Percentiles rank a stretch among this genome's conserved stretches.
Evolutionary conservation across 768 basidiomycete genomes (phyloP).

Genomic region (Termitomyces eurrhizus): DNA sequence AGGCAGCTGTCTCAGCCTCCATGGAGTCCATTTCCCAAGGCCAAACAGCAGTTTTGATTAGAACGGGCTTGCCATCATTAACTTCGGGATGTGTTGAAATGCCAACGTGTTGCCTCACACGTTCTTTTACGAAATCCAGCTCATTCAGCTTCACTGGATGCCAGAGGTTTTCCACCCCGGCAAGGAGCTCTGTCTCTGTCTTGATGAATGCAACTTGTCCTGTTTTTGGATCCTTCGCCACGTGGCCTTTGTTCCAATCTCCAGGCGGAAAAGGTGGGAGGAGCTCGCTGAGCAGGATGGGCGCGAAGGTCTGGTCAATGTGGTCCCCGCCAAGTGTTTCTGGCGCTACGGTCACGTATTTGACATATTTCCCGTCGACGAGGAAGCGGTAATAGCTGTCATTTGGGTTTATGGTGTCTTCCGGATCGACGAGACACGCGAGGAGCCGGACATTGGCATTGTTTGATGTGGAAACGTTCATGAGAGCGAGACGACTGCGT

Average conservation of each 20-base stretch:
- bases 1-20: background rate
- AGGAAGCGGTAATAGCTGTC: background rate
- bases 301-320: background rate
- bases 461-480: background rate
- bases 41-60: background rate
- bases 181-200: background rate
- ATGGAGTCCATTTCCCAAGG: background rate
- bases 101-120: background rate
- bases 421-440: background rate
- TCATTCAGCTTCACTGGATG: background rate
- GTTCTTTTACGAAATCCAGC: background rate
- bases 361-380: constrained; percentile 1
- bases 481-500: background rate
- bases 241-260: background rate
- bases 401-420: background rate
- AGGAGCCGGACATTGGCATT: background rate
- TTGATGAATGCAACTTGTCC: background rate
- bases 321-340: no score
- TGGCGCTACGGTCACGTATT: background rate
- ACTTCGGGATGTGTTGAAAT: background rate
- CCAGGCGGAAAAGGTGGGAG: background rate
- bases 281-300: background rate
- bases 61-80: background rate
- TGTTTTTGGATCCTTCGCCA: background rate
- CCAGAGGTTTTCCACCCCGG: background rate